phyloP scores from a whole-genome alignment of 202 grass and related monocot genomes.

The Dendrocalamus latiflorus region DNA sequence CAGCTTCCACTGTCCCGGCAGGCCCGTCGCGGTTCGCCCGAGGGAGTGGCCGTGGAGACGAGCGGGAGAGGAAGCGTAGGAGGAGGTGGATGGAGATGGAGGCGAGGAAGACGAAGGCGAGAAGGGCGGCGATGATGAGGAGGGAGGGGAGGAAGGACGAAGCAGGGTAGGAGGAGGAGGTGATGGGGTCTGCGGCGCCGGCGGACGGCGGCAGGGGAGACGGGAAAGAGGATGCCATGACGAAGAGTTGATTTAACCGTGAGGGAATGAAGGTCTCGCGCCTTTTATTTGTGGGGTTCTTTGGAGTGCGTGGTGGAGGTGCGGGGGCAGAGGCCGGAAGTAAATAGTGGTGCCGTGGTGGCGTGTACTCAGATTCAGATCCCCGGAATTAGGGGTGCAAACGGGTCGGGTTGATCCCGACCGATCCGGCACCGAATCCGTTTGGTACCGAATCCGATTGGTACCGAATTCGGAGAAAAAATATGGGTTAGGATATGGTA shows the following conservation, averaged over 20 bases:
- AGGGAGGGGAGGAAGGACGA: conserved; percentile 35
- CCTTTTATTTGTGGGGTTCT: conserved; percentile 28
- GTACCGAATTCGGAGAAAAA: too few species aligned
- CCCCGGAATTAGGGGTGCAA: too few species aligned
- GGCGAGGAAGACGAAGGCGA: conserved; percentile 46
- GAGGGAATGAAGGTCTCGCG: not conserved
- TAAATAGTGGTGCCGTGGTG: conserved; percentile 15
- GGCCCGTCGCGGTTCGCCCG: not conserved
- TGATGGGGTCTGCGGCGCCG: not conserved
- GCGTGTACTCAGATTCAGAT: not conserved
- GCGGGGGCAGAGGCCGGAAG: conserved; percentile 5
- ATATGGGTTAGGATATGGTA: too few species aligned
- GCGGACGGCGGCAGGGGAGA: conserved; percentile 21
- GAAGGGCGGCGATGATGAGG: conserved; percentile 53
- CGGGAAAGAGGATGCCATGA: conserved; percentile 28
- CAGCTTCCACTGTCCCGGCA: not conserved
- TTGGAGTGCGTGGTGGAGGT: conserved; percentile 19
- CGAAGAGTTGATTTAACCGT: conserved; percentile 28
- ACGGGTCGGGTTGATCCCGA: too few species aligned
- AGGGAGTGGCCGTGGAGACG: conserved; percentile 18
- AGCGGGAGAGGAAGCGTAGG: conserved; percentile 47
- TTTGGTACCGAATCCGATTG: too few species aligned
- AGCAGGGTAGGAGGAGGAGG: not conserved
- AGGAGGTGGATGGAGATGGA: conserved; percentile 59
- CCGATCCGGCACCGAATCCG: too few species aligned